A percentile compares a stretch with the other conserved stretches of the same genome.
Evolutionary conservation across 257 asterid genomes (phyloP).

Genomic region (Rubia yunnanensis): DNA sequence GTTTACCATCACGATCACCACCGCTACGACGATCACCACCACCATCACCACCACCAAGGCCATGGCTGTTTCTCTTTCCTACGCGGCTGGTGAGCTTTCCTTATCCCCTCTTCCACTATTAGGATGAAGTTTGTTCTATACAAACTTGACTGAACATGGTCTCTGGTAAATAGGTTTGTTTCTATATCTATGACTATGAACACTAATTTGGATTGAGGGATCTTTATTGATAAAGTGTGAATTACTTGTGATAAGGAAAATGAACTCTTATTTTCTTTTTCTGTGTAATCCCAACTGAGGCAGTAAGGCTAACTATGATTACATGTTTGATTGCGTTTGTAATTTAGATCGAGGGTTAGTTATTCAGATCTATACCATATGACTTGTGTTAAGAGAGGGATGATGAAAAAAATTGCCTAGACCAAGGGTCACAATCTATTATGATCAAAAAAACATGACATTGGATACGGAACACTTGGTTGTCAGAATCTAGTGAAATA

Average conservation of each 20-base stretch:
- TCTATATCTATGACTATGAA: not conserved
- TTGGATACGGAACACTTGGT: not conserved
- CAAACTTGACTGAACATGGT: too few species aligned
- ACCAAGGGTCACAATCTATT: too few species aligned
- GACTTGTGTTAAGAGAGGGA: too few species aligned
- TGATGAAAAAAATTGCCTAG: too few species aligned
- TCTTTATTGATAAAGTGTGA: not conserved
- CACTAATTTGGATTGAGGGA: not conserved
- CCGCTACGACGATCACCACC: constrained; percentile 37
- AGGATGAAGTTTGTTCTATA: not conserved
- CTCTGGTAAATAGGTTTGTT: not conserved
- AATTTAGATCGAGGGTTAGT: too few species aligned
- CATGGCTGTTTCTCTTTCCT: constrained; percentile 46
- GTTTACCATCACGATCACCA: constrained; percentile 44
- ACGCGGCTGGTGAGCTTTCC: constrained; percentile 50
- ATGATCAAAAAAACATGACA: not conserved
- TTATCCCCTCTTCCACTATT: not conserved
- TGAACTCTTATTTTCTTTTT: too few species aligned
- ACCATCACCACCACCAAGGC: constrained; percentile 40
- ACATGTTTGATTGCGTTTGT: not conserved
- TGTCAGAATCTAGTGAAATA: too few species aligned
- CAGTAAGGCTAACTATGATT: too few species aligned
- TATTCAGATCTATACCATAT: too few species aligned
- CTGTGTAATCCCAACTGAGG: not conserved
- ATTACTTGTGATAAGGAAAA: not conserved